These are phyloP conservation scores for Pezicula carpinea DNA, from an alignment of 2,329 filamentous ascomycete species.

Conservation along the genomic window DNA sequence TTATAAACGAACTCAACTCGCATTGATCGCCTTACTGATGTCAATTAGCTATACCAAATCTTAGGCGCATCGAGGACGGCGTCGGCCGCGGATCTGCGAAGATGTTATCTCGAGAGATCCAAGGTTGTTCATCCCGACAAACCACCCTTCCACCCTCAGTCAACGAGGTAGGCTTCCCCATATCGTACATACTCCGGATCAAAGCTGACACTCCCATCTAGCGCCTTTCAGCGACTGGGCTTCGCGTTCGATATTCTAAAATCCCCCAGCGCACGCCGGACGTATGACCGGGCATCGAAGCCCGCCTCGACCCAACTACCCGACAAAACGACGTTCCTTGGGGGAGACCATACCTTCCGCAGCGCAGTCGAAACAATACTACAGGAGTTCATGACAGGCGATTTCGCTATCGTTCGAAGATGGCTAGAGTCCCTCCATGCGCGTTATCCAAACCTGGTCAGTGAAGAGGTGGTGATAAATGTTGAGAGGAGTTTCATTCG, in stretches of 20 bases:
- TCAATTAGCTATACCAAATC: conserved; percentile 31
- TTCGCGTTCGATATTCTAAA: conserved; percentile 37
- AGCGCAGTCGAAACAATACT: conserved; percentile 33
- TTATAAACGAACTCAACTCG: background rate
- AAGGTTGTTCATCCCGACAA: conserved; percentile 37
- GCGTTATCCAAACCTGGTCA: conserved; percentile 33
- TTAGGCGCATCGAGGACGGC: conserved; percentile 30
- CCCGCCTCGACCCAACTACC: conserved; percentile 23
- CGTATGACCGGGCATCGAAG: conserved; percentile 32
- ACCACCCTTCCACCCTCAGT: conserved; percentile 31
- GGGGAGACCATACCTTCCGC: conserved; percentile 34
- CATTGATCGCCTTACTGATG: conserved; percentile 7
- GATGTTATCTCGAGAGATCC: conserved; percentile 34
- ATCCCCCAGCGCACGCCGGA: conserved; percentile 31
- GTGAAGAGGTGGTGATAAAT: conserved; percentile 30
- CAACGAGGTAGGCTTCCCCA: conserved; percentile 25
- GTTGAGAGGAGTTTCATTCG: conserved; percentile 32
- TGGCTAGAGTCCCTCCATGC: conserved; percentile 30
- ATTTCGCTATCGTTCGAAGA: conserved; percentile 32
- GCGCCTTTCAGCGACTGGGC: conserved; percentile 34
- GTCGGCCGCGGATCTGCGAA: conserved; percentile 31
- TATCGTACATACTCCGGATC: background rate
- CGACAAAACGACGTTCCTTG: conserved; percentile 29
- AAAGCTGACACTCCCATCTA: conserved; percentile 5
- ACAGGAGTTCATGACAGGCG: conserved; percentile 35